Evolutionary conservation across 1,139 yeast species (phyloP).

Genomic region (Candida sp.): DNA sequence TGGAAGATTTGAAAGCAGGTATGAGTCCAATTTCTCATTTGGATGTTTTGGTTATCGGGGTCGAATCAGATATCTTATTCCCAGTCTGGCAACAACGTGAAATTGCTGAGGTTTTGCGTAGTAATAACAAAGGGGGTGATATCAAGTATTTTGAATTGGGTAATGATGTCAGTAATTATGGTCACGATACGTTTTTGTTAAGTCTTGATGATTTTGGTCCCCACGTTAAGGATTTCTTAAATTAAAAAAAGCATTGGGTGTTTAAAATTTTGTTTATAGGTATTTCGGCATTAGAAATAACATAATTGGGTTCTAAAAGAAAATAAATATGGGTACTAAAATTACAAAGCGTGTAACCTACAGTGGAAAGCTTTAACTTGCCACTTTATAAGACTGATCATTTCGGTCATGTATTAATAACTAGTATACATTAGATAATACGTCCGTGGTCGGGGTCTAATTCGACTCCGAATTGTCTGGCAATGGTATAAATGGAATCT

Average conservation of each 20-base stretch:
- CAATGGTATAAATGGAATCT: slow-evolving; percentile 44
- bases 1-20: slow-evolving; percentile 63
- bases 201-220: slow-evolving; percentile 78
- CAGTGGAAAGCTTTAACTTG: too few species aligned
- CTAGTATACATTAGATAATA: slow-evolving; percentile 24
- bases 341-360: too few species aligned
- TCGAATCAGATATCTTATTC: slow-evolving; percentile 84
- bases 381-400: too few species aligned
- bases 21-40: slow-evolving; percentile 59
- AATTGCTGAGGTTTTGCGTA: slow-evolving; percentile 57
- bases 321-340: too few species aligned
- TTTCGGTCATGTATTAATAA: too few species aligned
- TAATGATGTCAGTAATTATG: slow-evolving; percentile 72
- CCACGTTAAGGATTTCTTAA: slow-evolving; percentile 63
- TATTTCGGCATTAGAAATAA: neutral
- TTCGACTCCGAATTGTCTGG: slow-evolving; percentile 60
- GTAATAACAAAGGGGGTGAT: slow-evolving; percentile 22
- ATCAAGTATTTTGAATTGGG: slow-evolving; percentile 71
- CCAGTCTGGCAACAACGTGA: slow-evolving; percentile 96
- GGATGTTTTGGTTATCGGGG: slow-evolving; percentile 79
- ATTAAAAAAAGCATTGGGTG: neutral
- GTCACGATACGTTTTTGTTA: slow-evolving; percentile 86
- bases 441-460: slow-evolving; percentile 58
- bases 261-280: too few species aligned
- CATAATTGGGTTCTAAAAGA: neutral